Evolutionary conservation across 2,329 filamentous ascomycete species (phyloP).

Genomic region (Rhinocladiella similis): DNA sequence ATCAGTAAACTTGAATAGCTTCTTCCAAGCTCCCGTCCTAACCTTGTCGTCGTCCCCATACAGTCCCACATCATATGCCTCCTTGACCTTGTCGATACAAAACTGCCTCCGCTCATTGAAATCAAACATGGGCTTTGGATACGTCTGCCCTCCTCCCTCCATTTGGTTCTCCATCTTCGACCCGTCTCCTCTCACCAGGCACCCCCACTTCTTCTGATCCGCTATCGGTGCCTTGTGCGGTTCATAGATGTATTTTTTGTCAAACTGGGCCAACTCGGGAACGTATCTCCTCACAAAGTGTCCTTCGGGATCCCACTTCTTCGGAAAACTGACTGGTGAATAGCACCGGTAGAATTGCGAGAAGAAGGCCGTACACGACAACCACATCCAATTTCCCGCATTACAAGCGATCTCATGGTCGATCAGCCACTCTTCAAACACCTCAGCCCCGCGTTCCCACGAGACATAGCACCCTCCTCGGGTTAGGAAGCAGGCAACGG

Average conservation of each 20-base stretch:
- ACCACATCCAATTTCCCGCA: conserved; percentile 71
- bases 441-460: conserved; percentile 76
- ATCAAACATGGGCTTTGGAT: conserved; percentile 78
- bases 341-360: conserved; percentile 71
- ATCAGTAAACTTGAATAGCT: conserved; percentile 46
- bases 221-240: conserved; percentile 71
- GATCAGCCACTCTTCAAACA: conserved; percentile 74
- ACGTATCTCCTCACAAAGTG: conserved; percentile 64
- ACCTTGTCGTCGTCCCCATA: conserved; percentile 65
- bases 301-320: conserved; percentile 74
- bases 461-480: conserved; percentile 75
- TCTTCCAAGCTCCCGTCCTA: conserved; percentile 59
- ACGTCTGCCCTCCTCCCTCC: conserved; percentile 39
- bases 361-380: conserved; percentile 74
- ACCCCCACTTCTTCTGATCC: conserved; percentile 69
- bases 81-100: conserved; percentile 69
- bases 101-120: conserved; percentile 62
- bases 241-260: conserved; percentile 74
- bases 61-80: conserved; percentile 65
- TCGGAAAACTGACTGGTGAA: conserved; percentile 68
- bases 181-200: conserved; percentile 60
- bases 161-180: conserved; percentile 26
- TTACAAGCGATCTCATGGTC: conserved; percentile 76
- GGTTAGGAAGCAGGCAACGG: conserved; percentile 80
- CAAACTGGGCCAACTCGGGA: conserved; percentile 63